Conservation (phyloP, 78 protist species). For the Dictyostelium brefeldianum region DNA sequence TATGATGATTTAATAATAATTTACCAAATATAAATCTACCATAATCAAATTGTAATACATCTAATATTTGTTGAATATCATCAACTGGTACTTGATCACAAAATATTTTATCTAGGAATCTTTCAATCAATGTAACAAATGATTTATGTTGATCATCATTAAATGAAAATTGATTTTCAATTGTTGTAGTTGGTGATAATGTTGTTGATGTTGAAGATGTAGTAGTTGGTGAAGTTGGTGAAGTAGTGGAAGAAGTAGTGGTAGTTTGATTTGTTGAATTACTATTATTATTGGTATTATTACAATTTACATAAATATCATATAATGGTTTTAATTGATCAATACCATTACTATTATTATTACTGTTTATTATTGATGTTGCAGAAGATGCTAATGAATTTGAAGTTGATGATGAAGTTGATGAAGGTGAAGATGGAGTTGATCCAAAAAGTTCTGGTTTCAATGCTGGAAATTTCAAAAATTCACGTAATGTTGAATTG, state of each 20-base stretch:
- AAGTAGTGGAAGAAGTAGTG: background rate
- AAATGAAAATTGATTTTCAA: constrained; percentile 2
- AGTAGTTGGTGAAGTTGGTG: background rate
- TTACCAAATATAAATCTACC: constrained; percentile 63
- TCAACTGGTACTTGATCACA: constrained; percentile 34
- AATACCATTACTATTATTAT: no score
- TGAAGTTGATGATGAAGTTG: constrained; percentile 7
- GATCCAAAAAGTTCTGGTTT: constrained; percentile 29
- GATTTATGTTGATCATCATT: constrained; percentile 74
- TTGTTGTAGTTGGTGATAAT: background rate
- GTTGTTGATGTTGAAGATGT: background rate
- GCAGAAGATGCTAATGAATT: background rate
- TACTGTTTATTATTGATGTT: background rate
- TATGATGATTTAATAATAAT: constrained; percentile 25
- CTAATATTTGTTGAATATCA: constrained; percentile 58
- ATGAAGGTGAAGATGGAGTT: background rate
- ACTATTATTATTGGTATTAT: background rate
- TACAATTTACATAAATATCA: background rate
- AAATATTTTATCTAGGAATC: constrained; percentile 27
- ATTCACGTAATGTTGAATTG: constrained; percentile 20
- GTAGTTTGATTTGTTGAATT: background rate
- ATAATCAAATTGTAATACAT: constrained; percentile 56
- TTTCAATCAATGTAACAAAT: constrained; percentile 38
- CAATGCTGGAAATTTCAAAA: constrained; percentile 43
- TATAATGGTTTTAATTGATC: background rate